Evolutionary conservation across 2,329 filamentous ascomycete species (phyloP).

Genomic region (Colletotrichum coccodes): DNA sequence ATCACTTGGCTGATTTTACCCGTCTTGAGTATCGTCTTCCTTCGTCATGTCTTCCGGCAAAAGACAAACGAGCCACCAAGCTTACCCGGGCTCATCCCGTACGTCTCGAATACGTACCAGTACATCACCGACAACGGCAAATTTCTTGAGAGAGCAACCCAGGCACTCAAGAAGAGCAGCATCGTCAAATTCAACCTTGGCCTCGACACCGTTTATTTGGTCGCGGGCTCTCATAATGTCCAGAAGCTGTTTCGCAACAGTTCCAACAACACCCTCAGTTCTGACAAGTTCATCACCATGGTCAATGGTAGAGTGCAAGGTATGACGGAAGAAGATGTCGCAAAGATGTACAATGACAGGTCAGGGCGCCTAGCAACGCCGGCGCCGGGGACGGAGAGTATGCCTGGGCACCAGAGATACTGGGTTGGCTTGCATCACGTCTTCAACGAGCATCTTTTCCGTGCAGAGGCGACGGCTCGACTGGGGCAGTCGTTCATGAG

Average conservation of each 20-base stretch:
- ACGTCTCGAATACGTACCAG: constrained; percentile 31
- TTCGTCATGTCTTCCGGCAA: neutral
- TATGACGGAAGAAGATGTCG: constrained; percentile 25
- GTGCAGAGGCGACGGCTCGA: neutral
- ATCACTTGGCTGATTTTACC: neutral
- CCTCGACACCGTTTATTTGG: constrained; percentile 21
- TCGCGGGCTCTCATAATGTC: constrained; percentile 16
- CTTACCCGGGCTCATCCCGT: constrained; percentile 17
- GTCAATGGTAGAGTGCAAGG: constrained; percentile 1
- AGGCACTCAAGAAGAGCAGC: neutral
- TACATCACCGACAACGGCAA: constrained; percentile 29
- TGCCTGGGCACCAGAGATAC: constrained; percentile 32
- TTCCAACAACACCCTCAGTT: constrained; percentile 17
- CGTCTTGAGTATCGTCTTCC: neutral
- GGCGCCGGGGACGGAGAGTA: constrained; percentile 27
- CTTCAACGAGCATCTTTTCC: constrained; percentile 23
- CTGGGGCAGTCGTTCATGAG: constrained; percentile 31
- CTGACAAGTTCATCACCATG: constrained; percentile 31
- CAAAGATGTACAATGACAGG: constrained; percentile 28
- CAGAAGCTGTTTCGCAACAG: constrained; percentile 30
- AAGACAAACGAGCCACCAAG: neutral
- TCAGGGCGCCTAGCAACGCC: constrained; percentile 32
- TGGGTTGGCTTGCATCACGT: constrained; percentile 37
- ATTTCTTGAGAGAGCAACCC: constrained; percentile 26
- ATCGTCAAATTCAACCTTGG: constrained; percentile 28